Evolutionary conservation across 257 asterid genomes (phyloP), one percentile per base, ranked within the genome.

Genomic region (Scutellaria baicalensis): DNA sequence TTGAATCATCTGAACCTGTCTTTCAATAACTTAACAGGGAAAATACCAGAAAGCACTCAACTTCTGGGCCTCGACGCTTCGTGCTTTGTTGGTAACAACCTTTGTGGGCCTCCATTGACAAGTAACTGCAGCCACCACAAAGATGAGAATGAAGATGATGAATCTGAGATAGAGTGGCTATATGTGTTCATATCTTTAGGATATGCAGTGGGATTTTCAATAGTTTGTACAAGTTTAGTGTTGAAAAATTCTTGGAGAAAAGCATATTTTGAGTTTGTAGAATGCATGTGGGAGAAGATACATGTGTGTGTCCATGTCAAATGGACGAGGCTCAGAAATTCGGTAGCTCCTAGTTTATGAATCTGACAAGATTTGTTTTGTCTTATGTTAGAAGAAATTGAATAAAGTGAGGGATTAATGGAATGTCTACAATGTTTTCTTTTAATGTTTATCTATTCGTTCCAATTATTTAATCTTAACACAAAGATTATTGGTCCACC

Each of bases 101-200:
- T 76, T 39, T 76, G 80, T 69, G 77, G 80, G 8, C 80, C 43
- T 38, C 77, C 77, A 9, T 48, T 64, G 8, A 10, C 69, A 12
- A 49, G 23, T 3, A 13, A 11, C 1, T 76, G 80, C 33, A 39
- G 40, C 1, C 1, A 27, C 1, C 1, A 27, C 1, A 14, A 10
- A 16, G 11, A 10, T 4, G 38, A n/a, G 18, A 66, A 43, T 10
- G 57, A 62, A 0, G 36, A 54, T 61, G 50, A 16, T 7, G 67
- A 42, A 23, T 38, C 14, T 31, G 10, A 49, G 14, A 40, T 59
- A 4, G 66, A 68, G 20, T 51, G 70, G 62, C n/a, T 68, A 1
- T 58, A 73, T 36, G 43, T 57, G 38, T 59, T 73, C 14, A 27
- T 27, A 27, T 27, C 33, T 27, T 27, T 27, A 27, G 33, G 33